A percentile compares a stretch with the other conserved stretches of the same genome.
phyloP scores from a whole-genome alignment of 148 eudicot genomes.

The Oxyria digyna region DNA sequence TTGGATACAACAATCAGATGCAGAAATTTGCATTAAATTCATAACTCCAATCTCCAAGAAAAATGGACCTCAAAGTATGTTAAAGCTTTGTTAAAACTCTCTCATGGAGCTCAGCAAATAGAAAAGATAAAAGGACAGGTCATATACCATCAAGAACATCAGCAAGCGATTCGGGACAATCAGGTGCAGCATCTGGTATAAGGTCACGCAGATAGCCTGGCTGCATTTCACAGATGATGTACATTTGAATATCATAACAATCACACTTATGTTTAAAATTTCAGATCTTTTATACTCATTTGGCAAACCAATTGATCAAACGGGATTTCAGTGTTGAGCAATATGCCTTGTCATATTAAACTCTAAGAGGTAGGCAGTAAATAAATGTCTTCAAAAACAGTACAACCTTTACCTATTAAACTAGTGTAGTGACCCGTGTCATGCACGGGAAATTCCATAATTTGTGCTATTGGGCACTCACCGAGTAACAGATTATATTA shows the following conservation, averaged over 20 bases:
- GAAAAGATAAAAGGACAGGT: neutral
- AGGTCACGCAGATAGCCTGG: conserved; percentile 84
- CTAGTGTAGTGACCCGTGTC: too few relatives aligned
- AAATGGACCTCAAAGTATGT: neutral
- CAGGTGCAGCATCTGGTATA: conserved; percentile 74
- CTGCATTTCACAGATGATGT: conserved; percentile 25
- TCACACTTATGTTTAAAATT: neutral
- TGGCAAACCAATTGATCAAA: neutral
- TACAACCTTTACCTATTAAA: neutral
- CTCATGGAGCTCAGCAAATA: neutral
- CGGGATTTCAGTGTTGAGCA: neutral
- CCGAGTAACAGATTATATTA: neutral
- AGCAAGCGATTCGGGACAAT: conserved; percentile 54
- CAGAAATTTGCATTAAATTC: neutral
- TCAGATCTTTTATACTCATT: neutral
- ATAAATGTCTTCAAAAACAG: neutral
- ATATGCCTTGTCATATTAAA: neutral
- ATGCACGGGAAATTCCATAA: too few relatives aligned
- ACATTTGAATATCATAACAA: neutral
- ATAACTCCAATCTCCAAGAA: neutral
- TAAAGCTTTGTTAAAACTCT: neutral
- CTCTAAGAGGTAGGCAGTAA: neutral
- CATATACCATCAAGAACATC: conserved; percentile 63
- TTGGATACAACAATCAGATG: neutral
- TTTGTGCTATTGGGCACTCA: neutral